Evolutionary conservation across 345 rosid genomes (phyloP).

Genomic region (Raphanus raphanistrum): DNA sequence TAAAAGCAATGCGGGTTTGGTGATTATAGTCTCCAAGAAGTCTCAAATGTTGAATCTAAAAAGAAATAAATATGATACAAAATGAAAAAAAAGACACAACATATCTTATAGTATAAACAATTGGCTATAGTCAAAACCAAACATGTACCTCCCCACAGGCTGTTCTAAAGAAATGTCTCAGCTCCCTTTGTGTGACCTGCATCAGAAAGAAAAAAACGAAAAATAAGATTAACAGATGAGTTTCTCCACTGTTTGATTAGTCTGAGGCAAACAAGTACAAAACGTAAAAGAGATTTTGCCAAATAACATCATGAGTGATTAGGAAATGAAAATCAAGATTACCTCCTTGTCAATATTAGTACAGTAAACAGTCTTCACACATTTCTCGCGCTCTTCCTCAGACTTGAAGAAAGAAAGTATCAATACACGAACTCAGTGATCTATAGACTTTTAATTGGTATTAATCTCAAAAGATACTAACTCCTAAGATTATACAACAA

Average conservation of each 20-base stretch:
- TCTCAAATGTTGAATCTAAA: constrained; percentile 74
- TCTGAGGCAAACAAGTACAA: constrained; percentile 9
- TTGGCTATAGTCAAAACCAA: not conserved
- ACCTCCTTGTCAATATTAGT: constrained; percentile 93
- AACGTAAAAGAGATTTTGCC: not conserved
- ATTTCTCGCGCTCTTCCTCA: constrained; percentile 86
- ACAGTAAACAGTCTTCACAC: constrained; percentile 87
- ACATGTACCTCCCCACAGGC: constrained; percentile 80
- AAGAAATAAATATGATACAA: not conserved
- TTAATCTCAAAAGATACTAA: not conserved
- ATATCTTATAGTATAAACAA: not conserved
- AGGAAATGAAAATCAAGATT: not conserved
- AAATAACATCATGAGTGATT: constrained; percentile 6
- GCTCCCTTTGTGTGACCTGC: constrained; percentile 70
- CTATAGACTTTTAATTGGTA: not conserved
- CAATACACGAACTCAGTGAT: not conserved
- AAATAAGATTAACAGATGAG: not conserved
- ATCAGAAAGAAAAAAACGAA: constrained; percentile 1
- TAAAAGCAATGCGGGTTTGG: constrained; percentile 85
- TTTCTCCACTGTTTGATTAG: not conserved
- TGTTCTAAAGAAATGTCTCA: constrained; percentile 73
- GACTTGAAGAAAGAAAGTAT: constrained; percentile 47
- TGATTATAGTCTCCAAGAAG: constrained; percentile 75
- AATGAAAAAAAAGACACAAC: not conserved
- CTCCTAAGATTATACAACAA: not conserved